Evolutionary conservation across 2,329 filamentous ascomycete genomes (phyloP).

Genomic region (Alternaria solani): DNA sequence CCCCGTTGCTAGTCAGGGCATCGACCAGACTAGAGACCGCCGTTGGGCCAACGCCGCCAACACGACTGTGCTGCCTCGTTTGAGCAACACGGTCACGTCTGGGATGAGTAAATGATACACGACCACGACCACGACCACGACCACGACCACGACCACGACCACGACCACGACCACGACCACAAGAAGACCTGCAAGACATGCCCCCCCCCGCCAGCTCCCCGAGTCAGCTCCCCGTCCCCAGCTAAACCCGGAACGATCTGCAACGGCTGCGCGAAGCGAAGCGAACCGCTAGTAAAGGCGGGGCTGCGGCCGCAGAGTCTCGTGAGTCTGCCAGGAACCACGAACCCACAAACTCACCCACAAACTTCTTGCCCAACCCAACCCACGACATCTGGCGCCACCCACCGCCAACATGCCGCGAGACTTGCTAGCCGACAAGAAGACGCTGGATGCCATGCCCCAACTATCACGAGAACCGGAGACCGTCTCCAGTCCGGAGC

Average conservation of each 20-base stretch:
- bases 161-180: neutral
- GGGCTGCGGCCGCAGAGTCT: constrained; percentile 22
- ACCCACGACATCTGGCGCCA: constrained; percentile 8
- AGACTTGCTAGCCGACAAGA: constrained; percentile 51
- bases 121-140: neutral
- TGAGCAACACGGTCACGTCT: neutral
- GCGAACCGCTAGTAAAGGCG: constrained; percentile 21
- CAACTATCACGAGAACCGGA: constrained; percentile 49
- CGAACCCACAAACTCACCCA: constrained; percentile 25
- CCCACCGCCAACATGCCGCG: constrained; percentile 51
- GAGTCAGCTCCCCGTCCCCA: neutral
- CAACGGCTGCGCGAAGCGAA: constrained; percentile 13
- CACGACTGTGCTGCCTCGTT: neutral
- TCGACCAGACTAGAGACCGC: neutral
- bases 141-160: neutral
- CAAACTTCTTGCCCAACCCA: no score
- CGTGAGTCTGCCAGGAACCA: constrained; percentile 28
- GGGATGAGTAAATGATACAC: neutral
- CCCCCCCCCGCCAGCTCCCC: neutral
- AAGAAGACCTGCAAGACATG: neutral
- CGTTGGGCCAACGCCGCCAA: neutral
- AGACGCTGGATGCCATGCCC: constrained; percentile 49
- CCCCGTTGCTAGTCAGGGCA: constrained; percentile 4
- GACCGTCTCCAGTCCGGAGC: constrained; percentile 25
- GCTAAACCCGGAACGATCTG: constrained; percentile 3